Evolutionary conservation across 129 eudicot genomes (phyloP).

Genomic region (Artemisia annua): DNA sequence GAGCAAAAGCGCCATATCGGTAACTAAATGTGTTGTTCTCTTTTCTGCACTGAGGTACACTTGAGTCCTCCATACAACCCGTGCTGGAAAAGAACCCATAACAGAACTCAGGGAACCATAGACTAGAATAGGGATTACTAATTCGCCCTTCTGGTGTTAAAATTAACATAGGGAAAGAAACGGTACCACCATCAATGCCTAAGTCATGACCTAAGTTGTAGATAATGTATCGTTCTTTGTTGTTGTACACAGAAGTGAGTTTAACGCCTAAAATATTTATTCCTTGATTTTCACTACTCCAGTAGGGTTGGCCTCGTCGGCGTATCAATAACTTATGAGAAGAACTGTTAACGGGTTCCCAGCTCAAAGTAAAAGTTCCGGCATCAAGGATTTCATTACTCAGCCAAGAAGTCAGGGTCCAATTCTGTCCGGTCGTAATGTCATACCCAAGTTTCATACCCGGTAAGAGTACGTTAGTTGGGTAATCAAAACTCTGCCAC

Average conservation of each 20-base stretch:
- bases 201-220: background rate
- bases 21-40: too few species aligned
- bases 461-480: constrained; percentile 22
- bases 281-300: background rate
- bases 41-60: too few species aligned
- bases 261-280: background rate
- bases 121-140: background rate
- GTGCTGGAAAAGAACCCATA: too few species aligned
- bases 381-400: background rate
- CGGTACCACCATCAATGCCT: too few species aligned
- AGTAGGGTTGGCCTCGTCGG: background rate
- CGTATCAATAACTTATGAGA: background rate
- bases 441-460: constrained; percentile 35
- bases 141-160: constrained; percentile 11
- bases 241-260: constrained; percentile 5
- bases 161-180: background rate
- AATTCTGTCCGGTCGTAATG: background rate
- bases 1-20: too few species aligned
- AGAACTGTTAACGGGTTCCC: constrained; percentile 12
- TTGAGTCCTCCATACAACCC: too few species aligned
- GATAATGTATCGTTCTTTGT: constrained; percentile 15
- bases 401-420: constrained; percentile 32
- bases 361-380: constrained; percentile 28
- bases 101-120: too few species aligned
- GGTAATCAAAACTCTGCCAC: constrained; percentile 42